Conservation (phyloP, 2,329 filamentous ascomycete genomes). For the Sphaerulina musiva region DNA sequence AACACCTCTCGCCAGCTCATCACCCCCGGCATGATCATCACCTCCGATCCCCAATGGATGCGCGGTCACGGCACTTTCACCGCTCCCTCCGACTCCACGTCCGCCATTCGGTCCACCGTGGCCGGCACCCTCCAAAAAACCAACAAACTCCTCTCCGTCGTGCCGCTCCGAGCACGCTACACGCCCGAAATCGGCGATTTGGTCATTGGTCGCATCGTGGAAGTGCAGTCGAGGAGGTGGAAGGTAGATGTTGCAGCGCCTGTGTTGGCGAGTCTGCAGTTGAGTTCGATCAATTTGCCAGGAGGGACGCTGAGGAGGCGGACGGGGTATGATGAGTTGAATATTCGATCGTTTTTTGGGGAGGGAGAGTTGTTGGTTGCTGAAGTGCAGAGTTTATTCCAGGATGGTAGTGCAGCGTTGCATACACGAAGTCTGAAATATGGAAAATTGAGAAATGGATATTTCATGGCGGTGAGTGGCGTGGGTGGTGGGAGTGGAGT, state of each 20-base stretch:
- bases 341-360: slow-evolving; percentile 94
- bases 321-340: slow-evolving; percentile 92
- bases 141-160: slow-evolving; percentile 92
- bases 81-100: slow-evolving; percentile 46
- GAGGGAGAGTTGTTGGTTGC: slow-evolving; percentile 92
- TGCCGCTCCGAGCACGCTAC: slow-evolving; percentile 85
- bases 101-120: slow-evolving; percentile 78
- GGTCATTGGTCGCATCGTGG: slow-evolving; percentile 85
- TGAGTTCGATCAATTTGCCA: slow-evolving; percentile 88
- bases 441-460: slow-evolving; percentile 88
- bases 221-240: slow-evolving; percentile 91
- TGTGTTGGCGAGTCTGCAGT: slow-evolving; percentile 74
- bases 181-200: slow-evolving; percentile 93
- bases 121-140: slow-evolving; percentile 86
- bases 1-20: slow-evolving; percentile 53
- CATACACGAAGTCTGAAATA: slow-evolving; percentile 90
- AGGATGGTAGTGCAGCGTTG: slow-evolving; percentile 76
- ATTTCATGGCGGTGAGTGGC: slow-evolving; percentile 76
- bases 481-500: slow-evolving; percentile 74
- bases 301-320: slow-evolving; percentile 85
- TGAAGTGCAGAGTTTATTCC: slow-evolving; percentile 84
- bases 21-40: slow-evolving; percentile 83
- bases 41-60: slow-evolving; percentile 95
- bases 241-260: slow-evolving; percentile 88
- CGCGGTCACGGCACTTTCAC: slow-evolving; percentile 89